Conservation (phyloP, 1,139 yeast species). For the Diutina catenulata region DNA sequence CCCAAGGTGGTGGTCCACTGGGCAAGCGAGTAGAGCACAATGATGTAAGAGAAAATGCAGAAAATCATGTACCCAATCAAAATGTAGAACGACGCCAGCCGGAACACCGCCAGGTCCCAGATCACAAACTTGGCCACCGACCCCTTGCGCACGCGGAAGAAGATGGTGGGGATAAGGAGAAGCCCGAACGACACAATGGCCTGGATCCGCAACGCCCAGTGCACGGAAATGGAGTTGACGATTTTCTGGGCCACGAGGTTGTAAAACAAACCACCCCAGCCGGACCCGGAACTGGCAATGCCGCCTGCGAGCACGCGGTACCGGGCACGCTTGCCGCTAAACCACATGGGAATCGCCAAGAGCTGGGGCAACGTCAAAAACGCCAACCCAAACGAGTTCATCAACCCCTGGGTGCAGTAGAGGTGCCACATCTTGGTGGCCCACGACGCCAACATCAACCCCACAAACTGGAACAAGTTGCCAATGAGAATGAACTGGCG, state of each 20-base stretch:
- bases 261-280: conserved; percentile 48
- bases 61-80: conserved; percentile 17
- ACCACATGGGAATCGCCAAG: conserved; percentile 11
- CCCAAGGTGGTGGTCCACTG: conserved; percentile 24
- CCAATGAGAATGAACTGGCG: conserved; percentile 28
- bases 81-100: conserved; percentile 19
- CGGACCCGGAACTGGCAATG: conserved; percentile 47
- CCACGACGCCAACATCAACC: conserved; percentile 43
- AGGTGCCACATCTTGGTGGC: conserved; percentile 39
- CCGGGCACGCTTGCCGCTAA: neutral
- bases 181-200: conserved; percentile 22
- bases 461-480: conserved; percentile 36
- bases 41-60: conserved; percentile 20
- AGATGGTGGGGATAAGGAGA: conserved; percentile 18
- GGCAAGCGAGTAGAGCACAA: conserved; percentile 23
- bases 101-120: conserved; percentile 14
- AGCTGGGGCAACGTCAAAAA: conserved; percentile 27
- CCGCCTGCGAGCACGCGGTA: conserved; percentile 30
- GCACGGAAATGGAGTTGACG: conserved; percentile 16
- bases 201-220: conserved; percentile 33
- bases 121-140: conserved; percentile 14
- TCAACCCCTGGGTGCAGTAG: conserved; percentile 38
- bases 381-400: conserved; percentile 39
- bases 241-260: conserved; percentile 26
- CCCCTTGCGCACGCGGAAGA: conserved; percentile 15